Conservation (phyloP, 352 stramenopile genomes). For the Globisporangium takayamanum region DNA sequence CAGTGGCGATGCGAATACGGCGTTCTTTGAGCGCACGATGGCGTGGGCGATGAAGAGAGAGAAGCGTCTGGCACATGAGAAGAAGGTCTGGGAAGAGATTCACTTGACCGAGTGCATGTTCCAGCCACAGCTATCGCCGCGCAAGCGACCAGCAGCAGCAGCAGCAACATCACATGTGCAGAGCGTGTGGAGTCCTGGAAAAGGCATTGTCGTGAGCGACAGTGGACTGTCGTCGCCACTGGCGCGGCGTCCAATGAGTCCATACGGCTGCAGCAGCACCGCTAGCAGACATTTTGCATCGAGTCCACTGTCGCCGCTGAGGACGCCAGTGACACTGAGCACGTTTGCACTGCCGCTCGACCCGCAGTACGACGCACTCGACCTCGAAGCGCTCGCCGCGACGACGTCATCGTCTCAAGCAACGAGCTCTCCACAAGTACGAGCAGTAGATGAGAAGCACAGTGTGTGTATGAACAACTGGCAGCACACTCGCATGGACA, state of each 20-base stretch:
- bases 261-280: too few species aligned
- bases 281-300: too few species aligned
- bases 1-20: slow-evolving; percentile 13
- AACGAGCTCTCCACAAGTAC: too few species aligned
- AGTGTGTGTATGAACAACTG: too few species aligned
- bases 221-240: background rate
- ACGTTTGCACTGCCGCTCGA: too few species aligned
- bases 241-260: background rate
- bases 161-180: background rate
- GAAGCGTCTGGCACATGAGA: slow-evolving; percentile 26
- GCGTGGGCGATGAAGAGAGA: slow-evolving; percentile 36
- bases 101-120: slow-evolving; percentile 56
- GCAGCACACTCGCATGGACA: too few species aligned
- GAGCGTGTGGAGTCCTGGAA: slow-evolving; percentile 4
- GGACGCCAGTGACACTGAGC: too few species aligned
- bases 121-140: slow-evolving; percentile 21
- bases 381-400: too few species aligned
- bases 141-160: background rate
- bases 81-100: slow-evolving; percentile 27
- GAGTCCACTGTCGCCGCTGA: too few species aligned
- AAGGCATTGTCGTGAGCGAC: background rate
- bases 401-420: too few species aligned
- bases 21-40: slow-evolving; percentile 48
- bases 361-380: too few species aligned
- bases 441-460: too few species aligned